phyloP scores from a whole-genome alignment of 2,329 filamentous ascomycete species.

The Pestalotiopsis sp. region DNA sequence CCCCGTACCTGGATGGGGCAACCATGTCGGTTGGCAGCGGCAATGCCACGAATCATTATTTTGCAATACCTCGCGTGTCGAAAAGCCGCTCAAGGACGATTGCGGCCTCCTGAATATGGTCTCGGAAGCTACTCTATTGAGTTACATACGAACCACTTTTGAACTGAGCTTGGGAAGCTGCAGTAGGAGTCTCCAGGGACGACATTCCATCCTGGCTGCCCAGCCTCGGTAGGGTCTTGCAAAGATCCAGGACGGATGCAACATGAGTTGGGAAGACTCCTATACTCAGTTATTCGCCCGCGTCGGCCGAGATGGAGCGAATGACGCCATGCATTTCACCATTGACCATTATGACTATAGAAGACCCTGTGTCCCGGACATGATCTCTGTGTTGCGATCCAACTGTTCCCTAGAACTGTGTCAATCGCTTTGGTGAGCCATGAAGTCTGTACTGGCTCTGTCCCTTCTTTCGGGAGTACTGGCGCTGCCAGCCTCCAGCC shows the following conservation, averaged over 20 bases:
- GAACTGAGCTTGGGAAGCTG: neutral
- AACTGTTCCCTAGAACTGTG: no score
- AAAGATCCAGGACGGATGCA: neutral
- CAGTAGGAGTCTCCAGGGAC: neutral
- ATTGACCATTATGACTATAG: neutral
- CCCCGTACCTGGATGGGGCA: neutral
- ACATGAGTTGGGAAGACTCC: neutral
- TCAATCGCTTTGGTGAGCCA: neutral
- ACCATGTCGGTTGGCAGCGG: slow-evolving; percentile 5
- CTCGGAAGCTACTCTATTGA: neutral
- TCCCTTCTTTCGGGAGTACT: slow-evolving; percentile 4
- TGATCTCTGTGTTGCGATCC: neutral
- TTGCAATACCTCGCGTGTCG: neutral
- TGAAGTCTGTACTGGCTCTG: slow-evolving; percentile 4
- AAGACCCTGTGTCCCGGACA: neutral
- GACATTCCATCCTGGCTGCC: neutral
- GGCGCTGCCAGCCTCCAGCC: slow-evolving; percentile 2
- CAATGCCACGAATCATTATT: neutral
- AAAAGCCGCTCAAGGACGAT: neutral
- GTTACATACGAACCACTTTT: neutral
- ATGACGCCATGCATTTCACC: neutral
- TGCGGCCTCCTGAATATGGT: neutral
- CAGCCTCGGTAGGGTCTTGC: neutral
- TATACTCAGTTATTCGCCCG: neutral
- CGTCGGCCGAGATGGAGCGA: neutral